phyloP scores from a whole-genome alignment of 345 rosid genomes.

The Murraya paniculata region DNA sequence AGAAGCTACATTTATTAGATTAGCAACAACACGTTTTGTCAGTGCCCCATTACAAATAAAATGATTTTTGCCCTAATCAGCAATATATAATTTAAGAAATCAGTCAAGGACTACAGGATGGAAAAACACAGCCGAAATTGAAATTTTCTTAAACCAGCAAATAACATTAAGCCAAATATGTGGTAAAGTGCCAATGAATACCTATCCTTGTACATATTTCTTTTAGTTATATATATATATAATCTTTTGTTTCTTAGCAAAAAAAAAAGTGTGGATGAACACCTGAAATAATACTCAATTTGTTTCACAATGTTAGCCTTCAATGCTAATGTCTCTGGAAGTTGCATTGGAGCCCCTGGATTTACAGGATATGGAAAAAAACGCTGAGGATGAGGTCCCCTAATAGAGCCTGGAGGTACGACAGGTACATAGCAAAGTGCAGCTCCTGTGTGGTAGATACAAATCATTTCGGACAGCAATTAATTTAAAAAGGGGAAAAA shows the following conservation, averaged over 20 bases:
- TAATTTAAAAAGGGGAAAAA: no score
- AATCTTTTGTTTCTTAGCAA: no score
- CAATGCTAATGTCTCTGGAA: constrained; percentile 51
- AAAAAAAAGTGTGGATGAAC: background rate
- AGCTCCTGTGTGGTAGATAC: constrained; percentile 45
- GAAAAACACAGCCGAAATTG: background rate
- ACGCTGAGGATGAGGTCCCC: constrained; percentile 69
- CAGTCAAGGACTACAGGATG: background rate
- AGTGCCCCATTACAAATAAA: background rate
- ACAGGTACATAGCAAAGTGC: constrained; percentile 64
- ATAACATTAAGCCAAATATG: background rate
- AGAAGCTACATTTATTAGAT: background rate
- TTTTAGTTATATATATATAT: no score
- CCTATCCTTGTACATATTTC: no score
- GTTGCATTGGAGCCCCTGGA: constrained; percentile 42
- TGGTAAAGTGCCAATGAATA: no score
- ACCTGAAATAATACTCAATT: constrained; percentile 97
- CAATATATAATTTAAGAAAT: background rate
- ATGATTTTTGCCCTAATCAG: background rate
- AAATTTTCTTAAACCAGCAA: background rate
- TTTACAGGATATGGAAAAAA: constrained; percentile 56
- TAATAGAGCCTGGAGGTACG: constrained; percentile 66
- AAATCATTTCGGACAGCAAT: constrained; percentile 14
- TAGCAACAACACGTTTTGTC: background rate
- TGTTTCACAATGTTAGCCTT: constrained; percentile 60